Percentiles rank a stretch among this genome's conserved stretches.
Evolutionary conservation across 805 yeast species (phyloP).

Genomic region (Grigorovia jiainica): DNA sequence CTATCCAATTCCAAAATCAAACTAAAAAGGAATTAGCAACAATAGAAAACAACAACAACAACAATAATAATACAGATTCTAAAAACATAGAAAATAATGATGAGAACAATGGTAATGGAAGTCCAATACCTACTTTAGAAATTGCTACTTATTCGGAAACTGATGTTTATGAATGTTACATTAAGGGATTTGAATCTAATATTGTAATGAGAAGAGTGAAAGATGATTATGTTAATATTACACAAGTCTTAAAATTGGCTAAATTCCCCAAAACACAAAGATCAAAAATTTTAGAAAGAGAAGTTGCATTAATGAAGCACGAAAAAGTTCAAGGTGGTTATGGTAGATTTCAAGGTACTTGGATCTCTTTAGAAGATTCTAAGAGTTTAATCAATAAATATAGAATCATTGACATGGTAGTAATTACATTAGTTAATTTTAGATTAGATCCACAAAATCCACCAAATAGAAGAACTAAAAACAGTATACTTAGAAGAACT

Average conservation of each 20-base stretch:
- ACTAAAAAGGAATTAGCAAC: not conserved
- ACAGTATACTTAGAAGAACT: constrained; percentile 24
- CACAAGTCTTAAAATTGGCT: constrained; percentile 72
- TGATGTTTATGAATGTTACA: constrained; percentile 53
- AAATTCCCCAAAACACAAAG: constrained; percentile 71
- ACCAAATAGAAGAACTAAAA: constrained; percentile 33
- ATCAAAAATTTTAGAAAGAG: constrained; percentile 66
- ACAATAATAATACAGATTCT: not conserved
- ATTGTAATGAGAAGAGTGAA: constrained; percentile 69
- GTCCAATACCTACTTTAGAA: constrained; percentile 20
- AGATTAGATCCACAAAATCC: constrained; percentile 40
- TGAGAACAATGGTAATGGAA: not conserved
- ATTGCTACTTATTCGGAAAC: constrained; percentile 42
- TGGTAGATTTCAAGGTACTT: constrained; percentile 78
- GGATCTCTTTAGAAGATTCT: constrained; percentile 69
- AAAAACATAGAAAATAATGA: not conserved
- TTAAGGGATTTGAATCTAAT: constrained; percentile 38
- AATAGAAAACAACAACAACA: not conserved
- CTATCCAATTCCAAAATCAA: not conserved
- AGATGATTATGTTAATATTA: constrained; percentile 92
- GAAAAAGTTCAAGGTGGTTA: constrained; percentile 81
- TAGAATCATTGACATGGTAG: constrained; percentile 41
- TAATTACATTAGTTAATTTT: constrained; percentile 44
- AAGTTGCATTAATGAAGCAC: constrained; percentile 60
- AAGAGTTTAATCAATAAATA: constrained; percentile 44